Evolutionary conservation across 345 rosid species (phyloP).

Genomic region (Camelina hispida): DNA sequence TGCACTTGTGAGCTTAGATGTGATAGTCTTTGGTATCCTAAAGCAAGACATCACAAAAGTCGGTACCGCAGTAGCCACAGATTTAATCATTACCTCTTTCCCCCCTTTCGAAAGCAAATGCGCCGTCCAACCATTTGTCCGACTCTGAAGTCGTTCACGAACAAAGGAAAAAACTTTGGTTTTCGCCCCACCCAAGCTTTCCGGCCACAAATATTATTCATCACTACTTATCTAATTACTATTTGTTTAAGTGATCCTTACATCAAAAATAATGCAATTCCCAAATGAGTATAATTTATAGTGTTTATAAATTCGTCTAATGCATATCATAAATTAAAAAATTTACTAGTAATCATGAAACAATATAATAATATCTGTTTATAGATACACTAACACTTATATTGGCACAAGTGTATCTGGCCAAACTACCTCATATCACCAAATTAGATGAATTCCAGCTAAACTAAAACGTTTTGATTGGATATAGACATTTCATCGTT

Average conservation of each 20-base stretch:
- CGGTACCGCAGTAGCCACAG: no score
- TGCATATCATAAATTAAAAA: not conserved
- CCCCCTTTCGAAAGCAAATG: no score
- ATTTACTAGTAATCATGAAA: not conserved
- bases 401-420: not conserved
- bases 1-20: no score
- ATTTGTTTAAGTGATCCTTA: conserved; percentile 14
- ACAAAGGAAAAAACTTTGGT: no score
- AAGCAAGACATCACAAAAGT: no score
- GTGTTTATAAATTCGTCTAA: not conserved
- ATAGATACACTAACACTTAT: not conserved
- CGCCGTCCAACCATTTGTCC: no score
- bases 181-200: no score
- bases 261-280: conserved; percentile 8
- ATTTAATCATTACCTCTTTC: no score
- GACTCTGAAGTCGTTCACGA: no score
- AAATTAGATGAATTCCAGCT: not conserved
- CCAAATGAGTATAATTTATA: not conserved
- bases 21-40: no score
- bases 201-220: no score
- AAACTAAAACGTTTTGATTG: not conserved
- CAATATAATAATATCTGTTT: not conserved
- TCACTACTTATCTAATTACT: conserved; percentile 9
- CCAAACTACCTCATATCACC: not conserved
- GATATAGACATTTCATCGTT: not conserved